A percentile compares a stretch with the other conserved stretches of the same genome.
These are phyloP conservation scores for Protomyces inouyei DNA, from an alignment of 1,139 yeast genomes.

Conservation along the genomic window DNA sequence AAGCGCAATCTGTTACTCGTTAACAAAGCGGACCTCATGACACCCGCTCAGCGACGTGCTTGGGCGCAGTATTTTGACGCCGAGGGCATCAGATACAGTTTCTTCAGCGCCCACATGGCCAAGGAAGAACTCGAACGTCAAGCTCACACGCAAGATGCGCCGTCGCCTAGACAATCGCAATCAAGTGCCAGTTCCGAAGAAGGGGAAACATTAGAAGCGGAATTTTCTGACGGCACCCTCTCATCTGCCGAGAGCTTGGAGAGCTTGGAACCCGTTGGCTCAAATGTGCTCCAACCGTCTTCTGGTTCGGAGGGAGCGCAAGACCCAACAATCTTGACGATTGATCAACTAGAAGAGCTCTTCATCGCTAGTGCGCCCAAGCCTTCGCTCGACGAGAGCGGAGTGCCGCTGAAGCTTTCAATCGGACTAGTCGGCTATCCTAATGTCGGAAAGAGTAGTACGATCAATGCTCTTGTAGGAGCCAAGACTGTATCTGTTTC, in stretches of 20 bases:
- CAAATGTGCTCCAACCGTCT: slow-evolving; percentile 19
- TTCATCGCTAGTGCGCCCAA: slow-evolving; percentile 77
- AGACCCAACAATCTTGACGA: slow-evolving; percentile 54
- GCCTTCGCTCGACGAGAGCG: slow-evolving; percentile 39
- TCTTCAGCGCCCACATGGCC: slow-evolving; percentile 87
- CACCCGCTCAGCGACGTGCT: slow-evolving; percentile 63
- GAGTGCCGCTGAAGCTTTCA: slow-evolving; percentile 49
- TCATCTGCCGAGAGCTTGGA: background rate
- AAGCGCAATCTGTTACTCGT: slow-evolving; percentile 79
- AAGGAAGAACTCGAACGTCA: slow-evolving; percentile 26
- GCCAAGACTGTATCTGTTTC: slow-evolving; percentile 96
- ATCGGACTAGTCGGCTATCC: slow-evolving; percentile 92
- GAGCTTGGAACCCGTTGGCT: background rate
- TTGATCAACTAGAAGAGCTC: slow-evolving; percentile 76
- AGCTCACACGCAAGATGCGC: background rate
- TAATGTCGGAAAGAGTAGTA: slow-evolving; percentile 94
- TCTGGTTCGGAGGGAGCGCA: slow-evolving; percentile 34
- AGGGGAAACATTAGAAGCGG: background rate
- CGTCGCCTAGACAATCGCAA: background rate
- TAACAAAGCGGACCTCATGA: slow-evolving; percentile 87
- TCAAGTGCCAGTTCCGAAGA: background rate
- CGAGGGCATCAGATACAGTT: slow-evolving; percentile 72
- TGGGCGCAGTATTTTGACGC: slow-evolving; percentile 83
- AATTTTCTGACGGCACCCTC: background rate
- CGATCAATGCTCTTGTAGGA: slow-evolving; percentile 92